Percentiles rank a stretch among this genome's conserved stretches.
Evolutionary conservation across 2,329 filamentous ascomycete species (phyloP).

Genomic region (Pyrenochaeta sp.): DNA sequence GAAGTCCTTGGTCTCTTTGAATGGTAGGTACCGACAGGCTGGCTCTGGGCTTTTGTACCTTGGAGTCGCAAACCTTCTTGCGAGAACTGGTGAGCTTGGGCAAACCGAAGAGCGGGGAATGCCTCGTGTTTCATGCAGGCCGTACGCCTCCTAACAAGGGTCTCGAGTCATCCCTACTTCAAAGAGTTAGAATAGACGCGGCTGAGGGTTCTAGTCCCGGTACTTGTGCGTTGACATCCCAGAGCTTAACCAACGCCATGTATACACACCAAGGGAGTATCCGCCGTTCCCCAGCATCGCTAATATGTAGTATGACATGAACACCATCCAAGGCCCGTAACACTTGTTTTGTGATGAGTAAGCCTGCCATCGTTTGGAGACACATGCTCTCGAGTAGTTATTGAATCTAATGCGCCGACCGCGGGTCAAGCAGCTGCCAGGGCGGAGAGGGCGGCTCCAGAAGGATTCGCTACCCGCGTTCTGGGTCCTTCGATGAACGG

Average conservation of each 20-base stretch:
- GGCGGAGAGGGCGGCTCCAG: slow-evolving; percentile 5
- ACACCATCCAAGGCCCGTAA: too few species aligned
- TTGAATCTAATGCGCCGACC: neutral
- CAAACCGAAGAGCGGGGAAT: slow-evolving; percentile 9
- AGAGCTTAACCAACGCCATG: slow-evolving; percentile 5
- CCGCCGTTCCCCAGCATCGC: neutral
- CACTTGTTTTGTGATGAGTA: neutral
- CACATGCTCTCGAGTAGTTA: neutral
- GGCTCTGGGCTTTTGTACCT: slow-evolving; percentile 5
- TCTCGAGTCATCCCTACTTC: slow-evolving; percentile 5
- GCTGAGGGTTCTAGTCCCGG: slow-evolving; percentile 14
- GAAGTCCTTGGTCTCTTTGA: neutral
- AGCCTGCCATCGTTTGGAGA: neutral
- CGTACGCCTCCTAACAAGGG: slow-evolving; percentile 11
- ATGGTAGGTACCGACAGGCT: neutral
- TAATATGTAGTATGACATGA: neutral
- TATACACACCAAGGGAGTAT: slow-evolving; percentile 4
- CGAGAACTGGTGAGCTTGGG: neutral
- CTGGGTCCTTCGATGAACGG: slow-evolving; percentile 8
- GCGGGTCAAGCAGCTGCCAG: slow-evolving; percentile 8
- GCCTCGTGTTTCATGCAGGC: slow-evolving; percentile 9
- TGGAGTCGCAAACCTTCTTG: neutral
- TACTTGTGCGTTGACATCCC: slow-evolving; percentile 12
- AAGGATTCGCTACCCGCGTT: slow-evolving; percentile 9
- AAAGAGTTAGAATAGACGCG: slow-evolving; percentile 13